Evolutionary conservation across 768 basidiomycete genomes (phyloP).

Genomic region (Filobasidium floriforme): DNA sequence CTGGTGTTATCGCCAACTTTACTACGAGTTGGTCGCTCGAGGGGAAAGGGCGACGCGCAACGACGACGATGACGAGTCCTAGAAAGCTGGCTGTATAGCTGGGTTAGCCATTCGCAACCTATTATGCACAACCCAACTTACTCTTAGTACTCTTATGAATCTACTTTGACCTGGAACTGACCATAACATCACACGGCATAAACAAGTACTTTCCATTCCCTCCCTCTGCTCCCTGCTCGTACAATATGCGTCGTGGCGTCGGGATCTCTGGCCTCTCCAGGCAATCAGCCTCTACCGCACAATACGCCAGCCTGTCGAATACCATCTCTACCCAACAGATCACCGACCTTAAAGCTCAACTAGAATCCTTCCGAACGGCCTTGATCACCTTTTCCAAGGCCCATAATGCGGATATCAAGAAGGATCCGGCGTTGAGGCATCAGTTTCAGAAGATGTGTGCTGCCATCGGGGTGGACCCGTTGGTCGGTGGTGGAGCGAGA

Average conservation of each 20-base stretch:
- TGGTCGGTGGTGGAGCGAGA: constrained; percentile 53
- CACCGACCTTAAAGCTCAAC: constrained; percentile 68
- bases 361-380: constrained; percentile 73
- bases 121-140: too few species aligned
- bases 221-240: too few species aligned
- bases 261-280: constrained; percentile 83
- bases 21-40: too few species aligned
- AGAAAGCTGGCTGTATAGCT: too few species aligned
- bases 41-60: too few species aligned
- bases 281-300: constrained; percentile 71
- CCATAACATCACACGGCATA: too few species aligned
- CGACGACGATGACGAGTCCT: too few species aligned
- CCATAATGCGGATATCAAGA: constrained; percentile 74
- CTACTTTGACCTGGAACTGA: too few species aligned
- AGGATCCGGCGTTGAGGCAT: constrained; percentile 77
- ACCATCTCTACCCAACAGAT: constrained; percentile 70
- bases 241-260: constrained; percentile 55
- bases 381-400: constrained; percentile 70
- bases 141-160: too few species aligned
- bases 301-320: constrained; percentile 72
- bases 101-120: too few species aligned
- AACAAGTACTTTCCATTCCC: too few species aligned
- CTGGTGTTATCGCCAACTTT: too few species aligned
- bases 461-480: constrained; percentile 87
- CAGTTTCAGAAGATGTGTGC: constrained; percentile 94